Evolutionary conservation across 305 asterid species (phyloP), one percentile per base, ranked within the genome.

Genomic region (Salvia sclarea): DNA sequence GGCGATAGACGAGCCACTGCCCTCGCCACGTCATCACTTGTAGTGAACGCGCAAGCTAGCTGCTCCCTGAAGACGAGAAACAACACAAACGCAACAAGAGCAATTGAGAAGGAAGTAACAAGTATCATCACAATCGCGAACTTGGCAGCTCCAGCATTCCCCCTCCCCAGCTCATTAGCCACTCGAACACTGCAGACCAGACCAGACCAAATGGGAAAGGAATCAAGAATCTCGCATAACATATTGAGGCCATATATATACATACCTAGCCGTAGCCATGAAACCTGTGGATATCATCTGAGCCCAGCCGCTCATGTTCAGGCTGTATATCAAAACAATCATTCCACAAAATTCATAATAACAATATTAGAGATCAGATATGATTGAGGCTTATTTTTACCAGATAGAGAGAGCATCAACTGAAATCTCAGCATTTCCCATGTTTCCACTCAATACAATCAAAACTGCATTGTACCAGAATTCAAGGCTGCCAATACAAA

Each of bases 381-480:
- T n/a, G n/a, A 8, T 8, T 37, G 7, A 37, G 11, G 2, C 2
- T 6, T 55, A 28, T 14, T n/a, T n/a, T n/a, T 82, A 83, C 95
- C 95, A 85, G 28, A 85, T 85, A 13, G 95, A 74, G 66, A 88
- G 88, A 58, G 91, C 91, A 66, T 77, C 85, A 30, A 83, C 78
- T 68, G 72, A 80, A 24, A 83, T 80, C 83, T 81, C 82, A 1
- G 88, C 86, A 61, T 87, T 82, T 49, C 60, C 68, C 72, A 85
- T 53, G 56, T 78, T 78, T 56, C 95, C 85, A 0, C 85, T 79
- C 54, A 82, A 77, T 6, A 88, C 81, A 69, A 88, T 47, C 65
- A 85, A 45, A 53, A 82, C 75, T 8, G 81, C 22, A 55, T 80
- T 85, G 80, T 88, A 88, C 89, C 95, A 85, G 5, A 83, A 41